A percentile compares a stretch with the other conserved stretches of the same genome.
Evolutionary conservation across 2,329 filamentous ascomycete genomes (phyloP).

Genomic region (Diaporthe citriasiana): DNA sequence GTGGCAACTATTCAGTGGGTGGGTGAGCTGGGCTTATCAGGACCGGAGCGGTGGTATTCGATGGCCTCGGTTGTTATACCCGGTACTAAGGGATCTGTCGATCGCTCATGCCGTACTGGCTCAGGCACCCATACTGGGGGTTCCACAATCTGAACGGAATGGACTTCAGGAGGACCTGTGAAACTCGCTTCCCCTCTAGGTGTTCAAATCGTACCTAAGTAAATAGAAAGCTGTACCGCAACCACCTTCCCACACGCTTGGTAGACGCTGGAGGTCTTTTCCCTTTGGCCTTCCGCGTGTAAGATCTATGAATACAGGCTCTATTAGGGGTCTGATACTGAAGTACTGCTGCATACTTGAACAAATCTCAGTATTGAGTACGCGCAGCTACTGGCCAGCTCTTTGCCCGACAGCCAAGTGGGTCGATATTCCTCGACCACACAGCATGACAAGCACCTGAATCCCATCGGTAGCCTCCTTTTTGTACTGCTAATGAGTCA

Average conservation of each 20-base stretch:
- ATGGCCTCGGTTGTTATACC: constrained; percentile 12
- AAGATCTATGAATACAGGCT: constrained; percentile 13
- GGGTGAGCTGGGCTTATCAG: background rate
- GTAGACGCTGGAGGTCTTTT: background rate
- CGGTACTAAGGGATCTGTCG: background rate
- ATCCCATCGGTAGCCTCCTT: background rate
- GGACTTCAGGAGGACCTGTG: constrained; percentile 47
- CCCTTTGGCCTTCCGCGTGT: background rate
- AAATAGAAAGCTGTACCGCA: background rate
- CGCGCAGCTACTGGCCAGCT: background rate
- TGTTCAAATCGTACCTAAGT: constrained; percentile 49
- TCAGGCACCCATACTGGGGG: constrained; percentile 21
- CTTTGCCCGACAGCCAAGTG: constrained; percentile 20
- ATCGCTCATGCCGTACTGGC: background rate
- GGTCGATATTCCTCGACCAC: constrained; percentile 6
- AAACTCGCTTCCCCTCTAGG: constrained; percentile 58
- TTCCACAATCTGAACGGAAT: constrained; percentile 40
- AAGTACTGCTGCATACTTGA: background rate
- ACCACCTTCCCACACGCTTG: background rate
- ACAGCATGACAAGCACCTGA: background rate
- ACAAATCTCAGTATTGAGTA: background rate
- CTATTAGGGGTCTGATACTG: background rate
- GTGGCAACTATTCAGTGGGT: background rate
- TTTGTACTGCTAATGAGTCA: constrained; percentile 3
- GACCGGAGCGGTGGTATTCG: background rate